Evolutionary conservation across 2,329 filamentous ascomycete genomes (phyloP).

Genomic region (Trichoderma polysporum): DNA sequence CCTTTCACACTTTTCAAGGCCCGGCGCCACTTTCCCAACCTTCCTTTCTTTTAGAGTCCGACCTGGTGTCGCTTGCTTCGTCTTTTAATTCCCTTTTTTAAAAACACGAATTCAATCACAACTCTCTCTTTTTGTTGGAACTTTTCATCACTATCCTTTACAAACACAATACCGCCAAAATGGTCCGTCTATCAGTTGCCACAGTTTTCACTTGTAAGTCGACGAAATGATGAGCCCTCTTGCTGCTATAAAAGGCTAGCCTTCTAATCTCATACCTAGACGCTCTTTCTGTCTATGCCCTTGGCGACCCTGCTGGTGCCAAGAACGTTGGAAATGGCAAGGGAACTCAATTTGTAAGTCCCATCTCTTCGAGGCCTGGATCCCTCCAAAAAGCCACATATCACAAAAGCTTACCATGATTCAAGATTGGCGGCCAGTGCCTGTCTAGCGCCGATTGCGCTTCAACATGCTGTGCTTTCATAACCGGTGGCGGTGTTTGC

Average conservation of each 20-base stretch:
- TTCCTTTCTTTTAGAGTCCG: slow-evolving; percentile 19
- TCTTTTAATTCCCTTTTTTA: not conserved
- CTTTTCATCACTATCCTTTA: slow-evolving; percentile 6
- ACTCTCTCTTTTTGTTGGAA: slow-evolving; percentile 21
- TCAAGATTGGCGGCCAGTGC: slow-evolving; percentile 32
- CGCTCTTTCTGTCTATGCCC: slow-evolving; percentile 23
- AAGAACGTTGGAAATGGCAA: slow-evolving; percentile 29
- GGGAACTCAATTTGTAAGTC: slow-evolving; percentile 29
- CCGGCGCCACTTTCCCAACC: slow-evolving; percentile 20
- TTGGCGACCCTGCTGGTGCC: slow-evolving; percentile 29
- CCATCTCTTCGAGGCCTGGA: not conserved
- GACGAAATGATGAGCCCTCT: not conserved
- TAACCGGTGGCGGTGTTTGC: slow-evolving; percentile 31
- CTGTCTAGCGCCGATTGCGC: slow-evolving; percentile 32
- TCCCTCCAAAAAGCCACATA: too few relatives aligned
- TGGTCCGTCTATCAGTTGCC: slow-evolving; percentile 30
- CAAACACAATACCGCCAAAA: slow-evolving; percentile 23
- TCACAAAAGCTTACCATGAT: not conserved
- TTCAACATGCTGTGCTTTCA: slow-evolving; percentile 31
- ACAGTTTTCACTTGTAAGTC: slow-evolving; percentile 30
- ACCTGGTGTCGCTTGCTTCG: slow-evolving; percentile 24
- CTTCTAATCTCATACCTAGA: slow-evolving; percentile 9
- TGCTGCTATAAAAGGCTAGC: not conserved
- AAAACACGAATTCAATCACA: slow-evolving; percentile 3
- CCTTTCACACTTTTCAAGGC: slow-evolving; percentile 10